Conservation (phyloP, 768 basidiomycete genomes). For the Leucosporidium yakuticum region DNA sequence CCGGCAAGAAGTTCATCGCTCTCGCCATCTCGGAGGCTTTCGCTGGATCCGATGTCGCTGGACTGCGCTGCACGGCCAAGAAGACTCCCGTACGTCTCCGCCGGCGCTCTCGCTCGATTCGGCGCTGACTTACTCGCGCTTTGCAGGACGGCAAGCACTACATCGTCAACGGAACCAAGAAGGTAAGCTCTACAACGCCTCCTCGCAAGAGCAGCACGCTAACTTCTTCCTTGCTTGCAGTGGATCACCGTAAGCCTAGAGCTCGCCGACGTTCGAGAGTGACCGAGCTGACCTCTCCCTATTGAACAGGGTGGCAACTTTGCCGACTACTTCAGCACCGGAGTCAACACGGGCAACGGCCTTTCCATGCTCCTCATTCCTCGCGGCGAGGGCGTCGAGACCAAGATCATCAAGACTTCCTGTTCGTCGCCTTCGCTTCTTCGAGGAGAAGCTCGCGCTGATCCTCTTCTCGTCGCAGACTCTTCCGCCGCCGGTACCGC, state of each 20-base stretch:
- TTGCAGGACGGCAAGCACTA: conserved; percentile 35
- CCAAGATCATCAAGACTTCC: conserved; percentile 33
- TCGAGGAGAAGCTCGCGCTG: neutral
- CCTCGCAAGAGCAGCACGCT: neutral
- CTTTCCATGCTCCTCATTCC: conserved; percentile 41
- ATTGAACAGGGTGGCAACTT: conserved; percentile 18
- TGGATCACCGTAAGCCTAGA: conserved; percentile 12
- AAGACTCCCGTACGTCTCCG: conserved; percentile 24
- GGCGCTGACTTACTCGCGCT: conserved; percentile 7
- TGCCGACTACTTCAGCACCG: conserved; percentile 34
- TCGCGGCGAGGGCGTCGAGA: conserved; percentile 35
- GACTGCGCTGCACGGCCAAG: conserved; percentile 43
- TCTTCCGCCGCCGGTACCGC: conserved; percentile 37
- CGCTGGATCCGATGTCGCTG: conserved; percentile 36
- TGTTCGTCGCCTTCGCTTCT: neutral
- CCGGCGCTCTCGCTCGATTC: neutral
- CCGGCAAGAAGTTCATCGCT: conserved; percentile 31
- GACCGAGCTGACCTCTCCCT: neutral
- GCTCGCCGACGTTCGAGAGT: neutral
- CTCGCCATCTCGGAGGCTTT: conserved; percentile 36
- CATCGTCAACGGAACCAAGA: conserved; percentile 38
- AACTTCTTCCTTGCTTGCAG: neutral
- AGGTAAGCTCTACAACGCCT: neutral
- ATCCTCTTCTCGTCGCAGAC: neutral
- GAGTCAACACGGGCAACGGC: conserved; percentile 36